Conservation (phyloP, 2,329 filamentous ascomycete genomes). For the Penicillium sp. region DNA sequence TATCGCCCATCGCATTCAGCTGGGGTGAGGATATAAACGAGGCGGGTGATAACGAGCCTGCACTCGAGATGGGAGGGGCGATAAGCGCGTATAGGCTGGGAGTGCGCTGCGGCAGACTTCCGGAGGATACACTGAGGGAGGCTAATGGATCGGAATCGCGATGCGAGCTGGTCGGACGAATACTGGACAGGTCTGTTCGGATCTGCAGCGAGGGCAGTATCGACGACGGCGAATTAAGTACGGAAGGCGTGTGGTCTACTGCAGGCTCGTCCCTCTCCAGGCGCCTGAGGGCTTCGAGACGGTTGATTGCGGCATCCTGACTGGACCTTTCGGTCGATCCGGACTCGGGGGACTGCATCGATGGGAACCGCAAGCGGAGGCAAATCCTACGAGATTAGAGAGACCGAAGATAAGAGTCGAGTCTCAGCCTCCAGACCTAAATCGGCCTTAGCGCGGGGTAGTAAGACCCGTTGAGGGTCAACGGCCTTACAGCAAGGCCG, state of each 20-base stretch:
- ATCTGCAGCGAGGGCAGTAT: constrained; percentile 33
- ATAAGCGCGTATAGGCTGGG: constrained; percentile 44
- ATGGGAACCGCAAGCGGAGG: constrained; percentile 7
- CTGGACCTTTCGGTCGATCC: constrained; percentile 18
- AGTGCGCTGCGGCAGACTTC: constrained; percentile 42
- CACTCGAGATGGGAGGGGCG: constrained; percentile 36
- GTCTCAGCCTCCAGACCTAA: constrained; percentile 22
- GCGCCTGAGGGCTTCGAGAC: constrained; percentile 4
- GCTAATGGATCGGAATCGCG: constrained; percentile 34
- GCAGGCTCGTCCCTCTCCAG: constrained; percentile 4
- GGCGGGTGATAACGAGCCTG: constrained; percentile 53
- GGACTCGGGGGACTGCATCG: constrained; percentile 16
- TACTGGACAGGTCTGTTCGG: constrained; percentile 31
- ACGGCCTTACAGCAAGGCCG: constrained; percentile 5
- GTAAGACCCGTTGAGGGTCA: constrained; percentile 23
- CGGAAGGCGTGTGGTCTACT: constrained; percentile 13
- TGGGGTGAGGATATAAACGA: constrained; percentile 69
- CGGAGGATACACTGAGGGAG: constrained; percentile 41
- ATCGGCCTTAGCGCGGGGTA: constrained; percentile 18
- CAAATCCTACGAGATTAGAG: constrained; percentile 4
- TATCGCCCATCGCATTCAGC: constrained; percentile 69
- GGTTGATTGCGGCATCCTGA: constrained; percentile 16
- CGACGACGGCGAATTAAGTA: constrained; percentile 9
- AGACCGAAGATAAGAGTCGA: constrained; percentile 12
- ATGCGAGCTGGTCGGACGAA: constrained; percentile 26